A percentile compares a stretch with the other conserved stretches of the same genome.
Conservation (phyloP, 2,329 filamentous ascomycete species). For the Penicillium sp. region DNA sequence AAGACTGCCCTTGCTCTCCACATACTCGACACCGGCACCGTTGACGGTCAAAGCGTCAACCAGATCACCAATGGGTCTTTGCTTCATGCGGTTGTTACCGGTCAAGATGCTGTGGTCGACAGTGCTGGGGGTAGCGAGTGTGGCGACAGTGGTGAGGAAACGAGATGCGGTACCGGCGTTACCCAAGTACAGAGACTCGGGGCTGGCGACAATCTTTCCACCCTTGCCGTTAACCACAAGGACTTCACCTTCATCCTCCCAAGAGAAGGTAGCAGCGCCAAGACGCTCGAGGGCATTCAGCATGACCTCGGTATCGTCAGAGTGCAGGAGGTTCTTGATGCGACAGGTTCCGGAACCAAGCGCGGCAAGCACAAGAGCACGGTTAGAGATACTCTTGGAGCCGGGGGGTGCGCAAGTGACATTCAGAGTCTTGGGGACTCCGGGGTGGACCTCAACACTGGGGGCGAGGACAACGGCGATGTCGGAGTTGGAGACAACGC, state of each 20-base stretch:
- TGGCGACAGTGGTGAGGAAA: conserved; percentile 89
- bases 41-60: conserved; percentile 88
- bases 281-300: conserved; percentile 84
- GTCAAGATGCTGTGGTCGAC: conserved; percentile 77
- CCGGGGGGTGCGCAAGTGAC: conserved; percentile 85
- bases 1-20: conserved; percentile 80
- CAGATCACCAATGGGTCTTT: conserved; percentile 87
- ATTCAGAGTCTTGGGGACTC: conserved; percentile 65
- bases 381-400: conserved; percentile 97
- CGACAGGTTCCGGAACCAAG: conserved; percentile 83
- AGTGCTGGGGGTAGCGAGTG: conserved; percentile 69
- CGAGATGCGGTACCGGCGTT: conserved; percentile 96
- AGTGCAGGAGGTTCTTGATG: conserved; percentile 90
- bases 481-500: conserved; percentile 80
- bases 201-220: conserved; percentile 76
- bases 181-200: conserved; percentile 82
- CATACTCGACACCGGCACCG: conserved; percentile 82
- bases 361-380: conserved; percentile 89
- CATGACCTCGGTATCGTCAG: conserved; percentile 97
- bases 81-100: conserved; percentile 94
- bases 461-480: conserved; percentile 83
- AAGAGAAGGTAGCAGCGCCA: conserved; percentile 83
- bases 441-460: conserved; percentile 72
- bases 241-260: conserved; percentile 92
- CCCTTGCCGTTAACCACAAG: conserved; percentile 88